Evolutionary conservation across 306 rosid genomes (phyloP).

Genomic region (Castanea sativa): DNA sequence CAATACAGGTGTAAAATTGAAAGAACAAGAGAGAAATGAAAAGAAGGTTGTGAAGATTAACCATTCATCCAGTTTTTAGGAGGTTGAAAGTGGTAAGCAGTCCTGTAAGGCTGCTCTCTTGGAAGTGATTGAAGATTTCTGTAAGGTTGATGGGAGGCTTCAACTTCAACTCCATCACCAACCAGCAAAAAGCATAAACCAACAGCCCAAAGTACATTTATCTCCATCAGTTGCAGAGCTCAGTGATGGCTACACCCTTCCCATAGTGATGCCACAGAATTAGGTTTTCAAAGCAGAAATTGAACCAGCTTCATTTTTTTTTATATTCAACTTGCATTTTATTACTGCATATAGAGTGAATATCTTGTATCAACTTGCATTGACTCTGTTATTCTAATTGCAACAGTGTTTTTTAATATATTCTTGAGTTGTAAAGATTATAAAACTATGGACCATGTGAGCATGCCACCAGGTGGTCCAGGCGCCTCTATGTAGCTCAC

Average conservation of each 20-base stretch:
- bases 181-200: constrained; percentile 3
- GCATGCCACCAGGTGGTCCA: too few relatives aligned
- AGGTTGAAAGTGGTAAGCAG: constrained; percentile 60
- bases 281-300: not conserved
- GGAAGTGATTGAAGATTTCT: constrained; percentile 4
- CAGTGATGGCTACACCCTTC: not conserved
- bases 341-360: not conserved
- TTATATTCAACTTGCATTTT: not conserved
- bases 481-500: too few relatives aligned
- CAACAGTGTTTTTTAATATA: not conserved
- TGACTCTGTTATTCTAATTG: not conserved
- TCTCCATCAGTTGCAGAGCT: constrained; percentile 1
- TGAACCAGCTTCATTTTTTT: not conserved
- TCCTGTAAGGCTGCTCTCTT: constrained; percentile 37
- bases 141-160: constrained; percentile 13
- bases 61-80: constrained; percentile 57
- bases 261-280: too few relatives aligned
- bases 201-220: not conserved
- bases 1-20: not conserved
- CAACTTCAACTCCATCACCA: constrained; percentile 15
- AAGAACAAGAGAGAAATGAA: not conserved
- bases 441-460: too few relatives aligned
- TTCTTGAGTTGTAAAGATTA: too few relatives aligned
- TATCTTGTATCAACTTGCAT: not conserved
- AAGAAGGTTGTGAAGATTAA: constrained; percentile 1